Conservation (phyloP, 805 yeast species). For the Cyberlindnera amylophila region DNA sequence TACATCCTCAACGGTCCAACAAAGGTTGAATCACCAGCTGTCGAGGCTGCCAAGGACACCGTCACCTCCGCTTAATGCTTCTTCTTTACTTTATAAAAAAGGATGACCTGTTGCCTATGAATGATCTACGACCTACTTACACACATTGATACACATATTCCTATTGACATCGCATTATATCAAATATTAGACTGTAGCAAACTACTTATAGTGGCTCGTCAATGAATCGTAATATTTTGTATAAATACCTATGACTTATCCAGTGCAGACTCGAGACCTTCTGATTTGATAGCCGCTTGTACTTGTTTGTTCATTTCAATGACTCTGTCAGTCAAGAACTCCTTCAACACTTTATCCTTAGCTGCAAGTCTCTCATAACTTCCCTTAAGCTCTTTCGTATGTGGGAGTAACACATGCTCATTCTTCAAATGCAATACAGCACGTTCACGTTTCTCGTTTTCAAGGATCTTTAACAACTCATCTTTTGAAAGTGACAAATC, state of each 20-base stretch:
- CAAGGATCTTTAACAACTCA: conserved; percentile 16
- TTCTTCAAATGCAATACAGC: conserved; percentile 15
- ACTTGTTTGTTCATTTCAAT: conserved; percentile 21
- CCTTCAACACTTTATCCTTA: conserved; percentile 23
- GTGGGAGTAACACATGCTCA: conserved; percentile 19
- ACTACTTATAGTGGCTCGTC: too few species aligned
- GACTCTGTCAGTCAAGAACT: conserved; percentile 19
- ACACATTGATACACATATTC: too few species aligned
- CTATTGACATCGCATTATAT: too few species aligned
- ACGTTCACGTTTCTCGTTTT: conserved; percentile 22
- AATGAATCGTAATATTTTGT: background rate
- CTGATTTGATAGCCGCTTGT: conserved; percentile 1
- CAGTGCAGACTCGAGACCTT: background rate
- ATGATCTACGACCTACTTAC: too few species aligned
- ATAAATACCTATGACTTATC: background rate
- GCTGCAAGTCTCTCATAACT: conserved; percentile 21
- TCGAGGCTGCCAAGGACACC: conserved; percentile 8
- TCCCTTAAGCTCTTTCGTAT: conserved; percentile 12
- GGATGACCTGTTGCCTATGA: too few species aligned
- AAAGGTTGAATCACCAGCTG: background rate
- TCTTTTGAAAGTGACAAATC: conserved; percentile 17
- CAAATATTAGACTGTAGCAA: too few species aligned
- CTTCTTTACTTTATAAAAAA: too few species aligned
- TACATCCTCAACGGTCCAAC: conserved; percentile 60
- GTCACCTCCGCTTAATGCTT: conserved; percentile 9